Conservation (phyloP, 2,329 filamentous ascomycete species). For the Diaporthe australafricana region DNA sequence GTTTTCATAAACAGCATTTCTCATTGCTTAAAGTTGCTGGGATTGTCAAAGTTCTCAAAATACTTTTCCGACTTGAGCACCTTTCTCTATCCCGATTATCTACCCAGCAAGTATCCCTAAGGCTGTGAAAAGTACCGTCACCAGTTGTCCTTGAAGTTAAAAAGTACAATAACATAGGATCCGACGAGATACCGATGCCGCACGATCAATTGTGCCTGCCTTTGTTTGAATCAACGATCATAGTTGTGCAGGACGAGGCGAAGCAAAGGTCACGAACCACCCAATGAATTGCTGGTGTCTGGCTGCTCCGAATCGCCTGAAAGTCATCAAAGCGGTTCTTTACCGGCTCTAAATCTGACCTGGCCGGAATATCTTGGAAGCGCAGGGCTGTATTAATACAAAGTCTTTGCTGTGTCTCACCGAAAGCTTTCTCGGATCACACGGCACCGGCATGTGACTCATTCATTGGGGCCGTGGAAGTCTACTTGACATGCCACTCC, state of each 20-base stretch:
- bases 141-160: too few relatives aligned
- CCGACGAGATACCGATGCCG: conserved; percentile 12
- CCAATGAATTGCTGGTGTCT: neutral
- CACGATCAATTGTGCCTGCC: neutral
- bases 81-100: too few relatives aligned
- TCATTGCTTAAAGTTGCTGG: neutral
- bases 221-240: neutral
- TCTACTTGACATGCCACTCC: neutral
- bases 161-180: too few relatives aligned
- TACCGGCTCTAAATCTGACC: neutral
- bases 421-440: neutral
- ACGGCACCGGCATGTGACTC: too few relatives aligned
- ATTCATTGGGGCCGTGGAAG: neutral
- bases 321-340: conserved; percentile 1
- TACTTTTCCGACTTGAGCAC: neutral
- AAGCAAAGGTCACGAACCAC: neutral
- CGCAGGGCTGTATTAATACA: neutral
- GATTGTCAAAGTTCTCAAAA: neutral
- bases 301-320: neutral
- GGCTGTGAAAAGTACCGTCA: too few relatives aligned
- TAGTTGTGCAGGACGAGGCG: too few relatives aligned
- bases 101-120: too few relatives aligned
- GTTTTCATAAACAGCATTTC: neutral
- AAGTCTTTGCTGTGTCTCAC: neutral
- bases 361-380: neutral